phyloP scores from a whole-genome alignment of 1,284 basidiomycete species.

The Chalciporus sp. region DNA sequence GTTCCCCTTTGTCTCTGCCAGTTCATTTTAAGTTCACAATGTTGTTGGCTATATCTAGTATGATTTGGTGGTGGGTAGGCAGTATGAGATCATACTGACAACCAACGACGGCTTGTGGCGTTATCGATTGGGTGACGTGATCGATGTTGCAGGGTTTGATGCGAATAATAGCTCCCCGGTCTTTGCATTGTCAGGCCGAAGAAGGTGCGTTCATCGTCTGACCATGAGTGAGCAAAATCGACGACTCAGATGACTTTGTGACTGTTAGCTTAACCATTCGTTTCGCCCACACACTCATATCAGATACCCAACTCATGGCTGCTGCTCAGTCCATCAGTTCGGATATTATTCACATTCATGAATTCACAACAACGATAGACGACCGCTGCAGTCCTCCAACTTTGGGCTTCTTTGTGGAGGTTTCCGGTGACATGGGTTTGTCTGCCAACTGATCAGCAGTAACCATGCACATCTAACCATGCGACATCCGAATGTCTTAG shows the following conservation, averaged over 20 bases:
- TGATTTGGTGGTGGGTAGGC: conserved; percentile 9
- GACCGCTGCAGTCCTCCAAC: conserved; percentile 4
- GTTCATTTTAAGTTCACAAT: not conserved
- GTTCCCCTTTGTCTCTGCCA: not conserved
- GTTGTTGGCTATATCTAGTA: not conserved
- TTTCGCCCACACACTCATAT: not conserved
- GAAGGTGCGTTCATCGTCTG: not conserved
- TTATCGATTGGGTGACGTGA: conserved; percentile 28
- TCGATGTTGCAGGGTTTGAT: conserved; percentile 25
- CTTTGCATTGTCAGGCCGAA: conserved; percentile 4
- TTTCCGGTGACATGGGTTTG: not conserved
- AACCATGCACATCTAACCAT: not conserved
- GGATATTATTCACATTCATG: not conserved
- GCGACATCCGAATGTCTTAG: not conserved
- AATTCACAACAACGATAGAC: conserved; percentile 10
- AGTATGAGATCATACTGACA: conserved; percentile 26
- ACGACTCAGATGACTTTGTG: not conserved
- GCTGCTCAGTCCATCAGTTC: not conserved
- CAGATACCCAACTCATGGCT: conserved; percentile 5
- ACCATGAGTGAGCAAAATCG: not conserved
- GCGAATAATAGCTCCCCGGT: conserved; percentile 8
- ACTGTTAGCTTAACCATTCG: conserved; percentile 4
- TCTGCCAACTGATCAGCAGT: not conserved
- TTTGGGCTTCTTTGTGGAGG: conserved; percentile 16
- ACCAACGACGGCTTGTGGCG: conserved; percentile 28